phyloP scores from a whole-genome alignment of 1,284 basidiomycete genomes.

The Pterulicium gracile region DNA sequence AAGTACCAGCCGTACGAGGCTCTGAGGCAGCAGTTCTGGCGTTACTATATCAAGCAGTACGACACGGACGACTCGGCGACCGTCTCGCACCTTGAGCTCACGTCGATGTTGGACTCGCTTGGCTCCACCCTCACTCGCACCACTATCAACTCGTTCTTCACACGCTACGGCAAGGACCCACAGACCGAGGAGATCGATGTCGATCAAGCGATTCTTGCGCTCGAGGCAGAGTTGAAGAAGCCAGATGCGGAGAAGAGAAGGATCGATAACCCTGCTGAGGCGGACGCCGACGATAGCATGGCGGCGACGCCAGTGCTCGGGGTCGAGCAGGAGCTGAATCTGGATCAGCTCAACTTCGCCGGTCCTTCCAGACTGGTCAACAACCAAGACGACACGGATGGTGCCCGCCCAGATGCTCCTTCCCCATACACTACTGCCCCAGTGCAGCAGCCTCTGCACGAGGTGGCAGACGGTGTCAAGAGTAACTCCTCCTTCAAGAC shows the following conservation, averaged over 20 bases:
- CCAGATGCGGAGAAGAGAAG: constrained; percentile 62
- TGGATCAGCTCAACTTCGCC: constrained; percentile 56
- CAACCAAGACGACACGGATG: constrained; percentile 11
- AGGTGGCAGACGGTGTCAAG: constrained; percentile 16
- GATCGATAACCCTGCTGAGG: no score
- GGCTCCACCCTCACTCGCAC: constrained; percentile 81
- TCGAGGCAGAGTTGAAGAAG: constrained; percentile 72
- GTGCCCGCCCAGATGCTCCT: constrained; percentile 11
- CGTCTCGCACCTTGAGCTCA: constrained; percentile 80
- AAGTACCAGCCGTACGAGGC: constrained; percentile 94
- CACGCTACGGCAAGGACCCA: constrained; percentile 54
- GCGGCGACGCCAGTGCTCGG: constrained; percentile 37
- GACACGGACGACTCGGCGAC: constrained; percentile 79
- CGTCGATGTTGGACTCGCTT: constrained; percentile 95
- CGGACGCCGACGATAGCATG: constrained; percentile 22
- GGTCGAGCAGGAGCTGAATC: constrained; percentile 25
- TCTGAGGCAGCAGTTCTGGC: constrained; percentile 87
- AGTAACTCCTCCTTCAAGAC: constrained; percentile 16
- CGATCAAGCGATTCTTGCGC: constrained; percentile 69
- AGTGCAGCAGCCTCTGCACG: constrained; percentile 29
- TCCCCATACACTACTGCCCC: constrained; percentile 30
- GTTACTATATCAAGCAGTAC: constrained; percentile 83
- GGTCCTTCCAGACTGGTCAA: constrained; percentile 33
- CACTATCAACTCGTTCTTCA: constrained; percentile 80
- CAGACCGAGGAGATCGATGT: constrained; percentile 67